These are phyloP conservation scores for Saccharomycopsis sp. DNA, from an alignment of 805 yeast genomes.

Conservation along the genomic window DNA sequence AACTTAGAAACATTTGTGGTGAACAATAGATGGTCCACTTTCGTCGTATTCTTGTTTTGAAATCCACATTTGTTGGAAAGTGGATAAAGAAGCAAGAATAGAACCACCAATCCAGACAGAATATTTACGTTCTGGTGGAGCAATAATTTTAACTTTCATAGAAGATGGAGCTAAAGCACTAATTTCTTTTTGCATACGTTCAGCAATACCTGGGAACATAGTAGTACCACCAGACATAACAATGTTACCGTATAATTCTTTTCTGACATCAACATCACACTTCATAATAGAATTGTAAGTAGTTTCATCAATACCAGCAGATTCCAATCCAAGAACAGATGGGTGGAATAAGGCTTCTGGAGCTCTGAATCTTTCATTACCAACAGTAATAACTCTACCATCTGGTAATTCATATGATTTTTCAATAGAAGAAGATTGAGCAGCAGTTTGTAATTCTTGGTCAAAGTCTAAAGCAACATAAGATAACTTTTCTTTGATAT, in stretches of 20 bases:
- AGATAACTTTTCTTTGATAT: slow-evolving; percentile 97
- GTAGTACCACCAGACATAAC: slow-evolving; percentile 99
- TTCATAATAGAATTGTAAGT: slow-evolving; percentile 90
- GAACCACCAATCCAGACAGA: slow-evolving; percentile 99
- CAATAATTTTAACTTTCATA: slow-evolving; percentile 98
- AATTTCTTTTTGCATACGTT: slow-evolving; percentile 99
- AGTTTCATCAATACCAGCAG: slow-evolving; percentile 99
- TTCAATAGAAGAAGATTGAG: slow-evolving; percentile 96
- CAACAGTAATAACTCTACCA: slow-evolving; percentile 98
- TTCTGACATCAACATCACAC: slow-evolving; percentile 99
- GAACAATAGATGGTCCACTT: slow-evolving; percentile 99
- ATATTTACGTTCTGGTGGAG: slow-evolving; percentile 99
- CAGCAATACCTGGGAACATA: slow-evolving; percentile 99
- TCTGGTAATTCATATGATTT: slow-evolving; percentile 99
- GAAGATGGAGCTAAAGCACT: slow-evolving; percentile 99
- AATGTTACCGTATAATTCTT: slow-evolving; percentile 97
- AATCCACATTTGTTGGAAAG: slow-evolving; percentile 99
- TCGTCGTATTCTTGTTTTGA: slow-evolving; percentile 99
- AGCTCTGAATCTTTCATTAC: slow-evolving; percentile 99
- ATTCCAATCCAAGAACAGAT: slow-evolving; percentile 51
- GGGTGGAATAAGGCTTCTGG: slow-evolving; percentile 99
- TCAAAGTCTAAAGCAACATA: slow-evolving; percentile 98
- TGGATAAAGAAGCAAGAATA: slow-evolving; percentile 93
- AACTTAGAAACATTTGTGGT: slow-evolving; percentile 89
- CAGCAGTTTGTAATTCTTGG: slow-evolving; percentile 98